Evolutionary conservation across 768 basidiomycete genomes (phyloP).

Genomic region (Podaxis carcinomalis): DNA sequence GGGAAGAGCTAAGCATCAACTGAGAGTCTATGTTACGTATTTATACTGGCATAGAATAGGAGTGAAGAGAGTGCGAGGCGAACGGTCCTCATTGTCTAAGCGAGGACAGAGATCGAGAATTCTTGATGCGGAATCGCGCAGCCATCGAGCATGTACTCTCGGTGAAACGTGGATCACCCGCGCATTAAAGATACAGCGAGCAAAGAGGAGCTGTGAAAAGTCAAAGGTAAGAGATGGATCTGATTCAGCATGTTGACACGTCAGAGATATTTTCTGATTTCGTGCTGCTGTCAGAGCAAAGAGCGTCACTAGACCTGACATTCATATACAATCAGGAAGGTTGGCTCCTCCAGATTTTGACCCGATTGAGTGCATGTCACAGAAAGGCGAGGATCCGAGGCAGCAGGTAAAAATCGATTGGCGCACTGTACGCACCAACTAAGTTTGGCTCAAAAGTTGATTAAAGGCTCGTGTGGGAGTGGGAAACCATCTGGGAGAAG

Average conservation of each 20-base stretch:
- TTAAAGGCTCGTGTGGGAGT: background rate
- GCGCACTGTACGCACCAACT: background rate
- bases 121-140: background rate
- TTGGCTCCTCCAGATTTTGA: background rate
- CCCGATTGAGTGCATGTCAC: background rate
- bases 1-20: background rate
- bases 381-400: background rate
- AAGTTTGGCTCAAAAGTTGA: background rate
- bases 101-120: background rate
- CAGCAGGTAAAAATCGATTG: background rate
- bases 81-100: background rate
- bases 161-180: conserved; percentile 1
- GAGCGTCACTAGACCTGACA: background rate
- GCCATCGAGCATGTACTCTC: background rate
- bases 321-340: background rate
- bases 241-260: background rate
- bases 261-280: background rate
- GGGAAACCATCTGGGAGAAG: background rate
- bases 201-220: background rate
- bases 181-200: background rate
- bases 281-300: background rate
- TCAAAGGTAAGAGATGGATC: background rate
- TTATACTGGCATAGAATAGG: background rate
- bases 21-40: background rate
- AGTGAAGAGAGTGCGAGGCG: background rate